phyloP scores from a whole-genome alignment of 805 yeast genomes.

The Cyberlindnera euphorbiae region DNA sequence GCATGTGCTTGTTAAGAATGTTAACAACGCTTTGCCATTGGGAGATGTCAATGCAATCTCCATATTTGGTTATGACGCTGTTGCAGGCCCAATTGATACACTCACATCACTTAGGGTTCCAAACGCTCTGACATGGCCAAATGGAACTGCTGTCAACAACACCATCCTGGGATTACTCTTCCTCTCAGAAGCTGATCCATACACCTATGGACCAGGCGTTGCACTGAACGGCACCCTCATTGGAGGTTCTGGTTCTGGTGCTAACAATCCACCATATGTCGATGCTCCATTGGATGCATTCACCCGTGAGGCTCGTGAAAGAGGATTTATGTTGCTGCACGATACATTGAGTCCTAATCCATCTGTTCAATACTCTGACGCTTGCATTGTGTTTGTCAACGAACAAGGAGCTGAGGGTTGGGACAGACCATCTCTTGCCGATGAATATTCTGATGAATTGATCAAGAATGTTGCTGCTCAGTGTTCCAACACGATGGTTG shows the following conservation, averaged over 20 bases:
- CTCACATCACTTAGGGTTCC: slow-evolving; percentile 1
- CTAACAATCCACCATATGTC: background rate
- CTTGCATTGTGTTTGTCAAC: slow-evolving; percentile 7
- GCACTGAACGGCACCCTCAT: slow-evolving; percentile 7
- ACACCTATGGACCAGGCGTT: slow-evolving; percentile 5
- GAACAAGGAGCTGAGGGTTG: slow-evolving; percentile 6
- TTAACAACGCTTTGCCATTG: slow-evolving; percentile 6
- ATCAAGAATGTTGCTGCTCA: slow-evolving; percentile 7
- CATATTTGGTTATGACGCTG: slow-evolving; percentile 9
- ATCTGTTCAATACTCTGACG: slow-evolving; percentile 6
- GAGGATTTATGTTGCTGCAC: slow-evolving; percentile 1
- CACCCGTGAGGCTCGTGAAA: slow-evolving; percentile 1
- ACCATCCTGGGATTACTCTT: background rate
- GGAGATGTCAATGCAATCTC: slow-evolving; percentile 2
- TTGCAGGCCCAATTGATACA: slow-evolving; percentile 1
- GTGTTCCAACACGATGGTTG: slow-evolving; percentile 9
- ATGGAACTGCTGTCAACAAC: background rate
- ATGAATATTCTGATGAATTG: slow-evolving; percentile 6
- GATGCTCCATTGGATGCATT: slow-evolving; percentile 7
- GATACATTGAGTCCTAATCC: slow-evolving; percentile 4
- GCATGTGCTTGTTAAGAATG: slow-evolving; percentile 8
- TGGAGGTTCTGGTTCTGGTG: slow-evolving; percentile 7
- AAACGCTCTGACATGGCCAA: slow-evolving; percentile 1
- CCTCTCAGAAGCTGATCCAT: slow-evolving; percentile 2
- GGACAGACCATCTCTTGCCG: slow-evolving; percentile 10